Base-by-base conservation (phyloP, 441 rosid genomes). In the Syzygium syzygioides region DNA sequence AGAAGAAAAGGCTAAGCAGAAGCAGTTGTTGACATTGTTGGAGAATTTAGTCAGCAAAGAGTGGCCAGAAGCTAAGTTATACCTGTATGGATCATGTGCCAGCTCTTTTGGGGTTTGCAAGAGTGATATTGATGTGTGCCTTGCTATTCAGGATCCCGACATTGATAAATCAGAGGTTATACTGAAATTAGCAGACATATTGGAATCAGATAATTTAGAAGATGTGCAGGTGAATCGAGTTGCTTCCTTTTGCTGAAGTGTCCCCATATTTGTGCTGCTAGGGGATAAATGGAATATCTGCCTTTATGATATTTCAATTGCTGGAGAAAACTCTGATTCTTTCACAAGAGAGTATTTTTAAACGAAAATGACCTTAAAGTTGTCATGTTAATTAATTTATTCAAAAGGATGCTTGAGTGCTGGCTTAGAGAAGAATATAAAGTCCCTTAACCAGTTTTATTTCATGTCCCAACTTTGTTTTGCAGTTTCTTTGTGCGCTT, bases 91-190 rank as follows among this genome's bases (percentile, higher is more conserved):
- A 86, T 96, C 99, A 66, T 97, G 99, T 93, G 99, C 98, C 20
- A 98, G 93, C 91, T 95, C 98, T 55, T 98, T 98, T 91, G 99
- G 98, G 87, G 95, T 96, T 90, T 93, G 95, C 55, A 97, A 95
- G 93, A 98, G 99, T 71, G 99, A 98, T 92, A 94, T 98, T 85
- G 99, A 96, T 94, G 97, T 96, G 89, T 98, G 98, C 89, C 97
- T 98, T 89, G 96, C 96, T 60, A 93, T 96, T 80, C 90, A 91
- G 62, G 96, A 94, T 91, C 89, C 87, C 25, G 93, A 94, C 87
- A 50, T 95, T 66, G 93, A 94, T 88, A 98, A 98, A 90, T 88
- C 98, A 25, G 96, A 96, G 89, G 90, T 98, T 86, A 89, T 98
- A 93, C 88, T 95, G 79, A 96, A 95, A 94, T 92, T 98, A 92